Base-by-base conservation (phyloP, 2,329 filamentous ascomycete genomes). In the Trichophyton benhamiae region DNA sequence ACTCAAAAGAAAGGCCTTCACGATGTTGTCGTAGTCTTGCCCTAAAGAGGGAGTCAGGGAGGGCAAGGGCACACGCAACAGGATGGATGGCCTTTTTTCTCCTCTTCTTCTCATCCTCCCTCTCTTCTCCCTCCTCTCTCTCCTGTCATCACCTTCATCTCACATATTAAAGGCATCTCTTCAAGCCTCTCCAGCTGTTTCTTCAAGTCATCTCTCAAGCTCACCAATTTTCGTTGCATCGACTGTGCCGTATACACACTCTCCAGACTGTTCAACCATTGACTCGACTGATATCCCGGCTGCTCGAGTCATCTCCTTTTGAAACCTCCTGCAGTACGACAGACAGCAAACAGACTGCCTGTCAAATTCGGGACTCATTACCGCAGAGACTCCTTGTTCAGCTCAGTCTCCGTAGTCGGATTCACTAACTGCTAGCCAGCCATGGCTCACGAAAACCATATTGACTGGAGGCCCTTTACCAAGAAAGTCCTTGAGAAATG, bases 381-480 rank as follows among this genome's bases (percentile, higher is more conserved):
- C 33, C 20, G 13, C 22, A n/a, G 52, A 33, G 13, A 3, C 33
- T 20, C n/a, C 53, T 20, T n/a, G 38, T n/a, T 17, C 17, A 33
- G 20, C 22, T 44, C 20, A 13, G 11, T 3, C 22, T 17, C 33
- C 11, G 41, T 41, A 6, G 13, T n/a, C 20, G 13, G 17, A 42
- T 42, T 22, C 38, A 20, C 42, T 58, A 9, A 15, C 22, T 33
- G 33, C 15, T 17, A 25, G 38, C 15, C 33, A 25, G 38, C 9
- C 15, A 63, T 60, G 61, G 15, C 49, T 30, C 58, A 27, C 1
- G 42, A 36, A 49, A 58, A 49, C 15, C 53, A 57, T 58, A 55
- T 61, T 20, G 46, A 58, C 27, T 63, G 62, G 62, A n/a, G 20
- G 44, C 27, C n/a, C 4, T 30, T 65, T 38, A 41, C 59, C 25